Conservation (phyloP, 2,329 filamentous ascomycete species). For the Catunica adiposa region DNA sequence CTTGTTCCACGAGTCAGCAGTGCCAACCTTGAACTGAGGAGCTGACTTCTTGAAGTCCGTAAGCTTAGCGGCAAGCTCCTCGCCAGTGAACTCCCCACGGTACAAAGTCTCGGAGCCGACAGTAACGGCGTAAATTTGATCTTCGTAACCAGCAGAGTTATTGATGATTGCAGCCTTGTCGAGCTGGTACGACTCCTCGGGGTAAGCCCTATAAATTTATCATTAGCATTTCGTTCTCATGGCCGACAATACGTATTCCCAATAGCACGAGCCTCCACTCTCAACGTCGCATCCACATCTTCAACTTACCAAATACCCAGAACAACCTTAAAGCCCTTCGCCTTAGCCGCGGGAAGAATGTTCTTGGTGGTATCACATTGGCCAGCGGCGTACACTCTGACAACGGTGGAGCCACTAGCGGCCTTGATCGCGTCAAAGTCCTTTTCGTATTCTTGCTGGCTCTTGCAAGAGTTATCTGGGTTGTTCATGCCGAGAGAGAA, state of each 20-base stretch:
- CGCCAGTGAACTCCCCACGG: conserved; percentile 47
- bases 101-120: conserved; percentile 57
- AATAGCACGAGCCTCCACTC: not conserved
- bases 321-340: conserved; percentile 49
- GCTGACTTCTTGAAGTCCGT: conserved; percentile 40
- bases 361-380: conserved; percentile 49
- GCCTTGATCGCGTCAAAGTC: conserved; percentile 46
- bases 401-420: conserved; percentile 34
- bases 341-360: conserved; percentile 48
- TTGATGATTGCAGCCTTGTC: conserved; percentile 37
- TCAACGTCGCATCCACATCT: not conserved
- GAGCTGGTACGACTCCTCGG: conserved; percentile 40
- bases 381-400: conserved; percentile 49
- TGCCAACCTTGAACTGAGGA: conserved; percentile 42
- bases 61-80: conserved; percentile 44
- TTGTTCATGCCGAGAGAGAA: conserved; percentile 52
- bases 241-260: not conserved
- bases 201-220: conserved; percentile 35
- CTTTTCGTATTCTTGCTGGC: conserved; percentile 40
- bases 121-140: conserved; percentile 50
- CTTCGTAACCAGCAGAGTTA: conserved; percentile 32
- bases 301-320: conserved; percentile 47
- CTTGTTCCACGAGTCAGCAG: conserved; percentile 60
- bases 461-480: conserved; percentile 44
- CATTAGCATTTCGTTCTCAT: not conserved